Evolutionary conservation across 495 filamentous ascomycete genomes (phyloP), one percentile per base, ranked within the genome.

Genomic region (Venustampulla echinocandica): DNA sequence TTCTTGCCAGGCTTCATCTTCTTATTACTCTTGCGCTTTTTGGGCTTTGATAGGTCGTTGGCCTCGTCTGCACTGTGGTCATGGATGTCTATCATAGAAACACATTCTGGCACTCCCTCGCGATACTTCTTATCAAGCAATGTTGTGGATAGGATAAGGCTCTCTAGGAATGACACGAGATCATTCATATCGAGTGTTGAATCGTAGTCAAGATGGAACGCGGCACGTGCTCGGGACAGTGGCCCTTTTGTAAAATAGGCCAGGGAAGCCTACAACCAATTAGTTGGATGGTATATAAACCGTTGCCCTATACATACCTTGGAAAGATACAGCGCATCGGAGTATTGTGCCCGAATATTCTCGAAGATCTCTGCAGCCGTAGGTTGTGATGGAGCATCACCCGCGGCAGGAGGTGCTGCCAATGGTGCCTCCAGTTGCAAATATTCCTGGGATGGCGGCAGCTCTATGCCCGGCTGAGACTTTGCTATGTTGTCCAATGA

Each of bases 201-300:
- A 44, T 76, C 72, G 46, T 61, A 69, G 20, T 77, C 68, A 20
- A 76, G 63, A 53, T 84, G 77, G 50, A 94, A 87, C 25, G 79
- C 77, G 38, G 81, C 82, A 44, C 92, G 76, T 17, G 86, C 87
- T 56, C 88, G 77, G n/a, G 93, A 85, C 17, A 97, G 70, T 3
- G 92, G 88, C 1, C 92, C 92, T 69, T 98, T 98, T 15, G 90
- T 85, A 69, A 97, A 98, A 61, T 95, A 98, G 52, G 90, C 93
- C 55, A 97, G 66, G 10, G 92, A 92, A 18, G 87, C 84, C 80
- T 89, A 42, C 14, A 28, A 18, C 17, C 7, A 11, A 50, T 50
- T 53, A 46, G 18, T 21, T 10, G 14, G 32, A n/a, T 14, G 10
- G n/a, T 35, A 28, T 45, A 56, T 68, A 46, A 69, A 59, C 34